Percentiles rank a stretch among this genome's conserved stretches.
These are phyloP conservation scores for Picocystis salinarum DNA, from an alignment of 139 green algal species.

Conservation along the genomic window DNA sequence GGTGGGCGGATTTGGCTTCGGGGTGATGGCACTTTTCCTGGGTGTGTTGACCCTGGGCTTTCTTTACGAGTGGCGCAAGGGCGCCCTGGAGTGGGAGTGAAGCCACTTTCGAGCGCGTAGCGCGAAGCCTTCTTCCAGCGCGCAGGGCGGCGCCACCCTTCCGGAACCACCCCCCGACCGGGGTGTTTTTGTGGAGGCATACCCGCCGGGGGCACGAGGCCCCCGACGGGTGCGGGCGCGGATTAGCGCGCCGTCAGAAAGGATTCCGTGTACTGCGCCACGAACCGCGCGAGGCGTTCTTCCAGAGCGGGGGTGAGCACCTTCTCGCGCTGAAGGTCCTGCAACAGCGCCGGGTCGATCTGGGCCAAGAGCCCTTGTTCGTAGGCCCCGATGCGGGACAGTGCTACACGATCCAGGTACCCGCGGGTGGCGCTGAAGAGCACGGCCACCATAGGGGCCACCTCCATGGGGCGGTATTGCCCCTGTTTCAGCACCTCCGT, in stretches of 20 bases:
- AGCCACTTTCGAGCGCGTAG: no score
- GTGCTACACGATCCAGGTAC: conserved; percentile 18
- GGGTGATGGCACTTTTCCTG: conserved; percentile 10
- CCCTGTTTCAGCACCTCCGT: conserved; percentile 80
- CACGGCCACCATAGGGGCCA: conserved; percentile 46
- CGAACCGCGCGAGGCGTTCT: neutral
- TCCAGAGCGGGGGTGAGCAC: conserved; percentile 6
- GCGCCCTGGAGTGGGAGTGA: conserved; percentile 10
- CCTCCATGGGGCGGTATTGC: conserved; percentile 66
- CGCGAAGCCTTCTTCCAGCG: no score
- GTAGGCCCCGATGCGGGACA: conserved; percentile 11
- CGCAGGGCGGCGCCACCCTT: no score
- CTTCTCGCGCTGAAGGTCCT: conserved; percentile 9
- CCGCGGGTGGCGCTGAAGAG: conserved; percentile 19
- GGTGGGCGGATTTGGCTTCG: conserved; percentile 11
- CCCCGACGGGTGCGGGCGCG: no score
- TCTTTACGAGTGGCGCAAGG: conserved; percentile 13
- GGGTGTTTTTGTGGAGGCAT: no score
- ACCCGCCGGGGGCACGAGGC: no score
- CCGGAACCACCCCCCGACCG: no score
- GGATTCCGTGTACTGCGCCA: no score
- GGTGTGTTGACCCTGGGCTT: conserved; percentile 8
- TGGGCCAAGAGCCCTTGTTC: conserved; percentile 9
- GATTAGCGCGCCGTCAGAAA: no score
- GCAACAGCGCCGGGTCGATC: neutral